Evolutionary conservation across 352 stramenopile species (phyloP), one percentile per base, ranked within the genome.

Genomic region (Thalassiosira allenii): DNA sequence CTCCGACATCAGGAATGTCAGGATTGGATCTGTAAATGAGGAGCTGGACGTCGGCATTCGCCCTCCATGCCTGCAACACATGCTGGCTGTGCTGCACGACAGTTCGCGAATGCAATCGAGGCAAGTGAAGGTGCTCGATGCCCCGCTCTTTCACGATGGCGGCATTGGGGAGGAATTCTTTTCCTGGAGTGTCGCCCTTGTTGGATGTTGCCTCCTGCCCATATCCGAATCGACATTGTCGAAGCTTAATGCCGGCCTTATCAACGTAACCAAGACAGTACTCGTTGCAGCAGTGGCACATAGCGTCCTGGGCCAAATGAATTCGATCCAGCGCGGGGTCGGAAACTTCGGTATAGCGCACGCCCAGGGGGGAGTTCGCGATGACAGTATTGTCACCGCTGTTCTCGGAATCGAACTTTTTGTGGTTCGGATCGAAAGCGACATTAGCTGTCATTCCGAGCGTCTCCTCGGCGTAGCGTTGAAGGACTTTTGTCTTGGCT

Each of bases 381-480:
- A 23, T 44, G 3, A 14, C n/a, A n/a, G n/a, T 62, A 32, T n/a
- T 22, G 11, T 44, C 37, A 47, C 37, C 17, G 9, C 37, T 47
- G 37, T 12, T 2, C 29, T 20, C 4, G 52, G 9, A 54, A 32
- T 29, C 11, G 2, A 75, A 29, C 27, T 56, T 57, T 2, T 54
- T 30, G 1, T 27, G n/a, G 17, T 66, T 17, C 17, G 17, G 8
- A 17, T 9, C 9, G 9, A 68, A 9, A 22, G 9, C 33, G 23
- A 68, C 27, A 59, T 80, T 61, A 22, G 71, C 71, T 25, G 62
- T 80, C 71, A 75, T 75, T 30, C 61, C 33, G 1, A 80, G 30
- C 2, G 49, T 23, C 17, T 43, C 34, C 23, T 14, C 37, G 65
- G 71, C 71, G 30, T 75, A 80, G 0, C 74, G 32, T 14, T 65